phyloP scores from a whole-genome alignment of 352 stramenopile species.

The Pelagophyceae sp. region DNA sequence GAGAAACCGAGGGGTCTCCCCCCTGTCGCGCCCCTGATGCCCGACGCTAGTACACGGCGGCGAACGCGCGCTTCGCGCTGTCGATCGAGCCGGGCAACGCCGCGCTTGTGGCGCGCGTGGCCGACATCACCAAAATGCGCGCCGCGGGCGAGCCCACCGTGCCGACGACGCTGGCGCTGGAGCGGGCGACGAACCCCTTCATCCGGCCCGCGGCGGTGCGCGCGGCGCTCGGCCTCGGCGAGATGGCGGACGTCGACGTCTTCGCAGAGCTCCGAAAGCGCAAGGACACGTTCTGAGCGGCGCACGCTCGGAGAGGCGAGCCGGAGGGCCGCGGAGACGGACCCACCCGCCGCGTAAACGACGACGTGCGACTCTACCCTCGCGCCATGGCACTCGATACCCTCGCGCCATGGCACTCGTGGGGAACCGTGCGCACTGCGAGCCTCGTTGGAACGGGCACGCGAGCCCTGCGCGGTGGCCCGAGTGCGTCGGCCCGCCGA shows the following conservation, averaged over 20 bases:
- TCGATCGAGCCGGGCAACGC: conserved; percentile 75
- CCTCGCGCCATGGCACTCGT: no score
- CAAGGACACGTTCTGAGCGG: conserved; percentile 41
- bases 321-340: not conserved
- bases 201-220: conserved; percentile 44
- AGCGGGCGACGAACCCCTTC: conserved; percentile 57
- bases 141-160: conserved; percentile 59
- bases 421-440: no score
- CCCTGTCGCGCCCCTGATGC: no score
- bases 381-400: no score
- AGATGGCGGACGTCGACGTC: conserved; percentile 36
- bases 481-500: no score
- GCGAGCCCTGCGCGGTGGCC: no score
- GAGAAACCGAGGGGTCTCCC: no score
- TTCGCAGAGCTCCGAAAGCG: conserved; percentile 49
- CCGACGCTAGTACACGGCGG: no score
- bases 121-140: conserved; percentile 41
- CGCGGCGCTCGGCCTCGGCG: conserved; percentile 35
- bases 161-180: conserved; percentile 60
- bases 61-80: conserved; percentile 73
- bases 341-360: no score
- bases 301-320: no score
- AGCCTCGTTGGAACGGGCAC: no score
- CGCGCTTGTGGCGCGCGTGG: conserved; percentile 48
- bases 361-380: no score